These are phyloP conservation scores for Wallacemonas collosoma DNA, from an alignment of 208 protist genomes.

Conservation along the genomic window DNA sequence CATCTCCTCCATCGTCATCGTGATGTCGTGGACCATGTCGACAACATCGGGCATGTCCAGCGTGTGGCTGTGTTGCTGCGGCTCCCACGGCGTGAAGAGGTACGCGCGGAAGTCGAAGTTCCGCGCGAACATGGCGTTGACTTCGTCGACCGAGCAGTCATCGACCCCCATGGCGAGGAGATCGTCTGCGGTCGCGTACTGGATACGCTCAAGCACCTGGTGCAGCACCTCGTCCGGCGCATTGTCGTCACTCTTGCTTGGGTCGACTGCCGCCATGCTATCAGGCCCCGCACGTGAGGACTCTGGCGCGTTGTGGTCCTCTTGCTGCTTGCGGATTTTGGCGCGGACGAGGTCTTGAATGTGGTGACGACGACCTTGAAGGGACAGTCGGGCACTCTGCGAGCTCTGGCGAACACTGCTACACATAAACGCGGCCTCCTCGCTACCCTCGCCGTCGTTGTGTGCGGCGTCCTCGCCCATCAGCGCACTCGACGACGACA, in stretches of 20 bases:
- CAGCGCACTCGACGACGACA: constrained; percentile 12
- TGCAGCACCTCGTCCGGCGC: constrained; percentile 7
- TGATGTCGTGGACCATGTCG: constrained; percentile 76
- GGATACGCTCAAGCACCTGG: constrained; percentile 17
- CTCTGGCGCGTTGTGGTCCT: constrained; percentile 5
- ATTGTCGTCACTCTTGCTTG: too few species aligned
- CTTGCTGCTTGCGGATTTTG: constrained; percentile 17
- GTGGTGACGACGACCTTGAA: constrained; percentile 13
- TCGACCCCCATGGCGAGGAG: constrained; percentile 57
- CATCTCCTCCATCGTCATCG: constrained; percentile 66
- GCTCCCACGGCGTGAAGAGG: constrained; percentile 46
- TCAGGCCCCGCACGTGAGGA: too few species aligned
- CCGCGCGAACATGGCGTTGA: constrained; percentile 73
- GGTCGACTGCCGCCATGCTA: too few species aligned
- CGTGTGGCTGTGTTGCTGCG: constrained; percentile 26
- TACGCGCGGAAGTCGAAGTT: constrained; percentile 79
- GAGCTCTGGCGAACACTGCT: constrained; percentile 6
- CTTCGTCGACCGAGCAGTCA: constrained; percentile 80
- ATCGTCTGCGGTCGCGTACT: constrained; percentile 60
- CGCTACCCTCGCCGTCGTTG: neutral
- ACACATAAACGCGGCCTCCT: neutral
- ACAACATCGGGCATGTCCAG: constrained; percentile 55
- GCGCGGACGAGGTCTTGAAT: constrained; percentile 17
- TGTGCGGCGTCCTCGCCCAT: neutral
- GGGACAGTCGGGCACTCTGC: constrained; percentile 9